Evolutionary conservation across 306 rosid species (phyloP), one percentile per base, ranked within the genome.

Genomic region (Cyamopsis tetragonoloba): DNA sequence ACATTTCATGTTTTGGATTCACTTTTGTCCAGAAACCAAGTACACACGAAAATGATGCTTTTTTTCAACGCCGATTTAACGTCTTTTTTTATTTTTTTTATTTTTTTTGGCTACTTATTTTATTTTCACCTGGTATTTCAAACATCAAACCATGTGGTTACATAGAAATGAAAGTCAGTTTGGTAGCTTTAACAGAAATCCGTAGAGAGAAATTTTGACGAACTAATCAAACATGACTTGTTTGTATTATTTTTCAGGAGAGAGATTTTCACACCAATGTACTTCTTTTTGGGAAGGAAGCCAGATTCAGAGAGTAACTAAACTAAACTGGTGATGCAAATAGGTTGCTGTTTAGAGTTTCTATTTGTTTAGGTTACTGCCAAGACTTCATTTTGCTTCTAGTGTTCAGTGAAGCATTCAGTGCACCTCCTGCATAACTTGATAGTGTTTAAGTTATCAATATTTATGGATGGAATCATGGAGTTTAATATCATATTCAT

Each of bases 211-310:
- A n/a, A n/a, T n/a, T n/a, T n/a, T n/a, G n/a, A n/a, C n/a, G n/a
- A n/a, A n/a, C n/a, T n/a, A n/a, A n/a, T 58, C 9, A 32, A 31
- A 34, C 59, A 34, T 64, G 59, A 69, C 17, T 50, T 37, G 54
- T 15, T 34, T 63, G 1, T 77, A 47, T 64, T 31, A 35, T 30
- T 46, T 46, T 80, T 69, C 88, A 88, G 99, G 92, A 90, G 38
- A 62, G 99, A 90, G 79, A 90, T 93, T 57, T 93, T 93, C 81
- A 93, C 99, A 3, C 97, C 99, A 12, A 70, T 90, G 95, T 93
- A 93, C 74, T 93, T 93, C 92, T 93, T 93, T 82, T 65, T 93
- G 89, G 99, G 84, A 1, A 81, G 87, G 76, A 93, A 93, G 85
- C 95, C 96, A 8, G 54, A 42, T 38, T 75, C 88, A 18, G 83